Percentiles rank a stretch among this genome's conserved stretches.
Evolutionary conservation across 2,329 filamentous ascomycete genomes (phyloP).

Genomic region (Trichophyton rubrum): DNA sequence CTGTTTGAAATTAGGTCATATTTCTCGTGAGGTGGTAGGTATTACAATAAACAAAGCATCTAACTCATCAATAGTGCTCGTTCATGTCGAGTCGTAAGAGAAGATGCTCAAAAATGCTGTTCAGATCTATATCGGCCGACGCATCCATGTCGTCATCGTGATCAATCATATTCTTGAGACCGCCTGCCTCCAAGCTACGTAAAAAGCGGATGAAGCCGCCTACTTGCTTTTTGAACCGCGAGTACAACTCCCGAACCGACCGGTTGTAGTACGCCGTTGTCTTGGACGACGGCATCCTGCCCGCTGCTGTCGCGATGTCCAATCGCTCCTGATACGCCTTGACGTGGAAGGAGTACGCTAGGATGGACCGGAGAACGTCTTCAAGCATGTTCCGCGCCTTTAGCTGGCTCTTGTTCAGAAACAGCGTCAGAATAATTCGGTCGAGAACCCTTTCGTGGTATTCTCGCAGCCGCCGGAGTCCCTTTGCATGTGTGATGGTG

Average conservation of each 20-base stretch:
- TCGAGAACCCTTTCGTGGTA: conserved; percentile 64
- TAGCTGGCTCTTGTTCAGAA: conserved; percentile 62
- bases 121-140: conserved; percentile 28
- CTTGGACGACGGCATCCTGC: background rate
- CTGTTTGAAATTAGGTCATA: too few relatives aligned
- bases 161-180: conserved; percentile 17
- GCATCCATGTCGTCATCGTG: conserved; percentile 15
- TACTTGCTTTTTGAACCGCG: conserved; percentile 56
- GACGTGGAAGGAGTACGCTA: conserved; percentile 49
- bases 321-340: conserved; percentile 13
- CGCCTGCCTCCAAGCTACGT: conserved; percentile 43
- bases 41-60: background rate
- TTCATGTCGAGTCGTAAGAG: conserved; percentile 59
- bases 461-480: conserved; percentile 54
- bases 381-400: conserved; percentile 62
- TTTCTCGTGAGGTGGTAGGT: background rate
- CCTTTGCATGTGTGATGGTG: conserved; percentile 41
- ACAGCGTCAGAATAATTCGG: conserved; percentile 58
- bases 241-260: conserved; percentile 44
- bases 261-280: conserved; percentile 3
- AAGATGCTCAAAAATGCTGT: conserved; percentile 55
- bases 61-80: conserved; percentile 43
- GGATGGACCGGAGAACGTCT: conserved; percentile 59
- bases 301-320: background rate
- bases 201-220: conserved; percentile 61